Conservation (phyloP, 208 protist genomes). For the Crithidia fasciculata region DNA sequence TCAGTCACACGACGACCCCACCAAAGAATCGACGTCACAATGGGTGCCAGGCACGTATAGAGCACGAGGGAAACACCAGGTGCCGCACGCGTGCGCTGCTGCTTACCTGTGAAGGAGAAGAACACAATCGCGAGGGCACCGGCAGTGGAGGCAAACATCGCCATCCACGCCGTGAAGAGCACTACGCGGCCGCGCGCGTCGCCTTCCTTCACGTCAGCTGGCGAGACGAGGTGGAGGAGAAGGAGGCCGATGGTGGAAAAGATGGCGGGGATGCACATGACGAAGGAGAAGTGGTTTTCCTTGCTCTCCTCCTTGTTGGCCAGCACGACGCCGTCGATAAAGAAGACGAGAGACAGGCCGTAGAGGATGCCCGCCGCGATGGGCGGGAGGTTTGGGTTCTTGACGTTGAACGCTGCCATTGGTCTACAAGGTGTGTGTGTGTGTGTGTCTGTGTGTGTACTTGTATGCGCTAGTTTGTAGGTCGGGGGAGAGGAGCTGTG, state of each 20-base stretch:
- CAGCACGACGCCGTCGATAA: slow-evolving; percentile 64
- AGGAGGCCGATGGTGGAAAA: slow-evolving; percentile 74
- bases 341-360: slow-evolving; percentile 54
- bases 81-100: slow-evolving; percentile 39
- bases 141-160: slow-evolving; percentile 67
- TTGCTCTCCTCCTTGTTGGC: slow-evolving; percentile 44
- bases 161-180: slow-evolving; percentile 76
- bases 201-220: slow-evolving; percentile 62
- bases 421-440: not conserved
- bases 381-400: slow-evolving; percentile 29
- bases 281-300: slow-evolving; percentile 54
- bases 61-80: slow-evolving; percentile 68
- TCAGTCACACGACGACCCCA: slow-evolving; percentile 53
- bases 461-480: no score
- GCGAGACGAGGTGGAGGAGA: slow-evolving; percentile 62
- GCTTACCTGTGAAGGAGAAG: slow-evolving; percentile 53
- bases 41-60: slow-evolving; percentile 64
- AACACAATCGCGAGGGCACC: slow-evolving; percentile 57
- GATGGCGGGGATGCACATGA: slow-evolving; percentile 64
- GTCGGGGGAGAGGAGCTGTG: no score
- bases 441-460: no score
- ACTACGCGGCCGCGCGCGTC: slow-evolving; percentile 56
- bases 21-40: slow-evolving; percentile 70
- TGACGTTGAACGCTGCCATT: slow-evolving; percentile 7
- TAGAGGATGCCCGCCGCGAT: slow-evolving; percentile 60